A percentile compares a stretch with the other conserved stretches of the same genome.
phyloP scores from a whole-genome alignment of 345 rosid species.

The Brassica incana region DNA sequence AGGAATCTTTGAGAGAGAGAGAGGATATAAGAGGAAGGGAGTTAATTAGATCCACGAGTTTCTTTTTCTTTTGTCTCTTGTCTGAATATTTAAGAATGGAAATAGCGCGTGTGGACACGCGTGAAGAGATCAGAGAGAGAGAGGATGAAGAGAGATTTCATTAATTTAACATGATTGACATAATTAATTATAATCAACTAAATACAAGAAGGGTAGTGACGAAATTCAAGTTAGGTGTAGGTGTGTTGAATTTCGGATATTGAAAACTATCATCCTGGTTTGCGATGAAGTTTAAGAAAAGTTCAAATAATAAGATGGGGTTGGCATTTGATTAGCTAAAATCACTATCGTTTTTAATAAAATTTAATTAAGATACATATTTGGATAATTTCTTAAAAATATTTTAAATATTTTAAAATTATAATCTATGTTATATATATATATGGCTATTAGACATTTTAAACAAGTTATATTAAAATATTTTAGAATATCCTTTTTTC shows the following conservation, averaged over 20 bases:
- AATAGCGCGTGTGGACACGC: conserved; percentile 11
- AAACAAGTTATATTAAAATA: neutral
- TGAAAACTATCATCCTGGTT: neutral
- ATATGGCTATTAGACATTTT: too few relatives aligned
- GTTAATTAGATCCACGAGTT: neutral
- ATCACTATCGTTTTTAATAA: too few relatives aligned
- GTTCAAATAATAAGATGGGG: neutral
- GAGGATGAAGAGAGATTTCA: neutral
- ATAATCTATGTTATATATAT: too few relatives aligned
- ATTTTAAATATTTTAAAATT: too few relatives aligned
- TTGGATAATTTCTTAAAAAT: neutral
- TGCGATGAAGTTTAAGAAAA: neutral
- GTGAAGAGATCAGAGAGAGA: neutral
- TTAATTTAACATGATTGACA: neutral
- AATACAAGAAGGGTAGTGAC: neutral
- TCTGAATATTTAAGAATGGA: neutral
- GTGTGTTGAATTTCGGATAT: neutral
- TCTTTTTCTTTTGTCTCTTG: neutral
- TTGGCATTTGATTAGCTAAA: neutral
- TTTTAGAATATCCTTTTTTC: neutral
- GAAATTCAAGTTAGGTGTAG: neutral
- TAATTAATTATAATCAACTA: neutral
- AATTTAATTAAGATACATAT: too few relatives aligned
- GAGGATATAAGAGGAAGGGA: conserved; percentile 22
- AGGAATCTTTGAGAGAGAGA: conserved; percentile 15